Evolutionary conservation across 2,329 filamentous ascomycete species (phyloP).

Genomic region (Didymellaceae sp.): DNA sequence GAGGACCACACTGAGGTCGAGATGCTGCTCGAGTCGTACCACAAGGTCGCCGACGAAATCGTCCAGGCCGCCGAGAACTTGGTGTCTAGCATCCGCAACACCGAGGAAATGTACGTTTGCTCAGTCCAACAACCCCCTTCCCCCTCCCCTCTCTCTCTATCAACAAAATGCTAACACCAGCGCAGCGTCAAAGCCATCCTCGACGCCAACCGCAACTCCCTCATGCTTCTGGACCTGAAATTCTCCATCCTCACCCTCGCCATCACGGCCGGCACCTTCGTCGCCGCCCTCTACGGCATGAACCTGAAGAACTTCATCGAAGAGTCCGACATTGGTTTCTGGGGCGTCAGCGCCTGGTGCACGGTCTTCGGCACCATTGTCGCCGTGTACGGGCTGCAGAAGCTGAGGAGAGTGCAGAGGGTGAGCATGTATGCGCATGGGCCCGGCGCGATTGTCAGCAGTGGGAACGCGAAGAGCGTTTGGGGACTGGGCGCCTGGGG

Average conservation of each 20-base stretch:
- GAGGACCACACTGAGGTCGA: conserved; percentile 96
- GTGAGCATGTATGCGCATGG: conserved; percentile 78
- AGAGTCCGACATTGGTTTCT: conserved; percentile 87
- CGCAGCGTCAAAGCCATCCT: conserved; percentile 89
- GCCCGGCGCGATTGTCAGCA: conserved; percentile 26
- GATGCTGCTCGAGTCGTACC: conserved; percentile 94
- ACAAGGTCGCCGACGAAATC: conserved; percentile 97
- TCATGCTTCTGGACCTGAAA: conserved; percentile 96
- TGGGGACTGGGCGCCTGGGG: conserved; percentile 42
- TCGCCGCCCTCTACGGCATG: conserved; percentile 99
- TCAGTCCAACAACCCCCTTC: neutral
- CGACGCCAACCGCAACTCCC: conserved; percentile 95
- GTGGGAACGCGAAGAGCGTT: conserved; percentile 15
- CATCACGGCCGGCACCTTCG: conserved; percentile 91
- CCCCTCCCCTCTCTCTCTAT: neutral
- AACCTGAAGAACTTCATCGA: conserved; percentile 99
- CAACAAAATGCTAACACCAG: conserved; percentile 17
- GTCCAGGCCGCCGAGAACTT: conserved; percentile 93
- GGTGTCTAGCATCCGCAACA: conserved; percentile 94
- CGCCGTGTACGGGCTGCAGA: conserved; percentile 81
- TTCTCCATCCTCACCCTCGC: conserved; percentile 95
- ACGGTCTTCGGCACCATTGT: conserved; percentile 76
- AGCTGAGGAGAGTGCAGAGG: conserved; percentile 83
- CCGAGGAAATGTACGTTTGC: conserved; percentile 86
- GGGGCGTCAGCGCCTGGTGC: conserved; percentile 73